Percentiles rank a stretch among this genome's conserved stretches.
phyloP scores from a whole-genome alignment of 2,329 filamentous ascomycete genomes.

The Colletotrichum chrysophilum region DNA sequence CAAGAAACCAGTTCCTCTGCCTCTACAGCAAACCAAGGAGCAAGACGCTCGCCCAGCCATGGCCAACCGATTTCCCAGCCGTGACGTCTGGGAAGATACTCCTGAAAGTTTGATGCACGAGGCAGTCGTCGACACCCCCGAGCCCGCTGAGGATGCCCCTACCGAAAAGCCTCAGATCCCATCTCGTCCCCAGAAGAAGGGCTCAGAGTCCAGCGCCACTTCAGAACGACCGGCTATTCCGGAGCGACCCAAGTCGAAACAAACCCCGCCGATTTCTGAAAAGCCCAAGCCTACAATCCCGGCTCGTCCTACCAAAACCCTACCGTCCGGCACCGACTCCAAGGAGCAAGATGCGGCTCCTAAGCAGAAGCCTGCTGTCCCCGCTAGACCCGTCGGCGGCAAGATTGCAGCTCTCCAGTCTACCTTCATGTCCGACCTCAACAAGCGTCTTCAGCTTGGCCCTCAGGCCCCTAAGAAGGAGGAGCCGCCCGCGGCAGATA shows the following conservation, averaged over 20 bases:
- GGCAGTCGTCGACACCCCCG: slow-evolving; percentile 70
- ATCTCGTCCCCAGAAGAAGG: slow-evolving; percentile 52
- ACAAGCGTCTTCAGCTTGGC: slow-evolving; percentile 85
- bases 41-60: slow-evolving; percentile 58
- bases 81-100: slow-evolving; percentile 93
- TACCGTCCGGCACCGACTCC: slow-evolving; percentile 43
- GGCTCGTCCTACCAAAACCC: slow-evolving; percentile 62
- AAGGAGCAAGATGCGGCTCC: slow-evolving; percentile 48
- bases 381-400: slow-evolving; percentile 75
- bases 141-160: slow-evolving; percentile 45
- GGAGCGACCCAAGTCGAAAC: slow-evolving; percentile 59
- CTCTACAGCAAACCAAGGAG: slow-evolving; percentile 23
- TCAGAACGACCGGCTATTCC: slow-evolving; percentile 52
- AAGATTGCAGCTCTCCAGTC: slow-evolving; percentile 93
- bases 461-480: slow-evolving; percentile 72
- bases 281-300: slow-evolving; percentile 67
- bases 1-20: slow-evolving; percentile 39
- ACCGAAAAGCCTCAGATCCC: slow-evolving; percentile 67
- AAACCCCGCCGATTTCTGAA: slow-evolving; percentile 49
- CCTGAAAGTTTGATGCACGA: slow-evolving; percentile 83
- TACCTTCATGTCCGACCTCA: slow-evolving; percentile 91
- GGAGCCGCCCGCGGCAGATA: slow-evolving; percentile 21
- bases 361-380: slow-evolving; percentile 85
- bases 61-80: slow-evolving; percentile 83
- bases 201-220: slow-evolving; percentile 28